phyloP scores from a whole-genome alignment of 2,329 filamentous ascomycete genomes.

The Lecanicillium sp. region DNA sequence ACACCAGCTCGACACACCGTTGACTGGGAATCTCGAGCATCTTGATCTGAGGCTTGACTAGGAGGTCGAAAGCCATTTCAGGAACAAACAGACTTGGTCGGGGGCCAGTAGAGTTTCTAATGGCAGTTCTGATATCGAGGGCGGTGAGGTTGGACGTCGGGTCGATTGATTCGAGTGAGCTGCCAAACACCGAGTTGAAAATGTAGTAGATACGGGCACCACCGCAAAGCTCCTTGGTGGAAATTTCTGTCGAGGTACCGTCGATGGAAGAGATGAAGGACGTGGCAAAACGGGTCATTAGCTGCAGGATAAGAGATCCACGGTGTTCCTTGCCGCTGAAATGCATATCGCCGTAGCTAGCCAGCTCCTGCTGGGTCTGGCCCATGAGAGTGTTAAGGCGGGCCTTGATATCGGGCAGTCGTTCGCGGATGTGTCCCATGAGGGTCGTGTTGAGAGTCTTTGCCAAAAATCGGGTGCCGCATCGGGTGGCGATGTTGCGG shows the following conservation, averaged over 20 bases:
- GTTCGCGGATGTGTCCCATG: slow-evolving; percentile 93
- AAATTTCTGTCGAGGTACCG: slow-evolving; percentile 96
- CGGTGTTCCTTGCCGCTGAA: slow-evolving; percentile 97
- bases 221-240: slow-evolving; percentile 93
- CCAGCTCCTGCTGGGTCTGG: slow-evolving; percentile 97
- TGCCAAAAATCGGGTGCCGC: slow-evolving; percentile 88
- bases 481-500: slow-evolving; percentile 87
- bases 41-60: slow-evolving; percentile 98
- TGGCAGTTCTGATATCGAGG: slow-evolving; percentile 91
- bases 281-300: slow-evolving; percentile 97
- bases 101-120: slow-evolving; percentile 94
- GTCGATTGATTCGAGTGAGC: slow-evolving; percentile 91
- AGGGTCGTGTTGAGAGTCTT: slow-evolving; percentile 93
- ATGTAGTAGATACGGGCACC: slow-evolving; percentile 97
- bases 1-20: slow-evolving; percentile 94
- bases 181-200: slow-evolving; percentile 97
- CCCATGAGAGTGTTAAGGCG: slow-evolving; percentile 97
- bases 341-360: slow-evolving; percentile 95
- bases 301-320: slow-evolving; percentile 87
- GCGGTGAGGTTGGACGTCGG: slow-evolving; percentile 93
- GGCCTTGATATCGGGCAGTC: slow-evolving; percentile 95
- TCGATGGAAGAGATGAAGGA: slow-evolving; percentile 99
- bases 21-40: slow-evolving; percentile 91
- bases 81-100: slow-evolving; percentile 94
- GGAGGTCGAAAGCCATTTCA: slow-evolving; percentile 92